Percentiles rank a stretch among this genome's conserved stretches.
phyloP scores from a whole-genome alignment of 495 filamentous ascomycete species.

The Penicillium malachiteum region DNA sequence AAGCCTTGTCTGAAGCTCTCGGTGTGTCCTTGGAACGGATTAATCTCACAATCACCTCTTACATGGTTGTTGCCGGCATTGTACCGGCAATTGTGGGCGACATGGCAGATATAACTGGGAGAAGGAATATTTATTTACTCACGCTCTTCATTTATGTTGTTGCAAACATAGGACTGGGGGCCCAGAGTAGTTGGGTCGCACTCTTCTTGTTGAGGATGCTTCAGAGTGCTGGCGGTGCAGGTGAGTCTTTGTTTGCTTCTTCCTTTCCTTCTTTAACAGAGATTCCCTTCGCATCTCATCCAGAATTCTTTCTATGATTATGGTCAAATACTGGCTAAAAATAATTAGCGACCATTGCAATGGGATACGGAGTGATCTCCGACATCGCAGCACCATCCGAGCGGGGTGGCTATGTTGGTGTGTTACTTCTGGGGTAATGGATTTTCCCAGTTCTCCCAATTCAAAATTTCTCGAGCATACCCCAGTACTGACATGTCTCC shows the following conservation, averaged over 20 bases:
- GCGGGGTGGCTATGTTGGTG: conserved; percentile 48
- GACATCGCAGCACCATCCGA: conserved; percentile 48
- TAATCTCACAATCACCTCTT: conserved; percentile 53
- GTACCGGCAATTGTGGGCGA: conserved; percentile 50
- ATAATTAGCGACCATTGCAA: too few relatives aligned
- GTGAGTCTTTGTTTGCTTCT: conserved; percentile 32
- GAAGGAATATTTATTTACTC: conserved; percentile 48
- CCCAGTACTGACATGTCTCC: conserved; percentile 24
- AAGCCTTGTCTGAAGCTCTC: conserved; percentile 39
- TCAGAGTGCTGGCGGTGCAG: conserved; percentile 51
- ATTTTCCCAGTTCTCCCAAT: too few relatives aligned
- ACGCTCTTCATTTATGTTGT: conserved; percentile 48
- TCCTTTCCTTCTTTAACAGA: too few relatives aligned
- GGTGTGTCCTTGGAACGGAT: conserved; percentile 39
- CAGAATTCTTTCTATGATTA: conserved; percentile 30
- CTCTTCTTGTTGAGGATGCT: conserved; percentile 48
- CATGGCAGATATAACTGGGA: conserved; percentile 49
- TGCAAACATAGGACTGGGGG: conserved; percentile 47
- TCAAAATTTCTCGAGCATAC: too few relatives aligned
- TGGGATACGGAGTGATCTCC: conserved; percentile 30
- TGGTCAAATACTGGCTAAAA: too few relatives aligned
- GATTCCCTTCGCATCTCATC: too few relatives aligned
- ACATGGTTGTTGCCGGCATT: conserved; percentile 41
- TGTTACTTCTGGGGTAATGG: conserved; percentile 29
- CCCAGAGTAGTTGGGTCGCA: conserved; percentile 43